Evolutionary conservation across 73 alveolate genomes (phyloP), one percentile per base, ranked within the genome.

Genomic region (Urostyla sp.): DNA sequence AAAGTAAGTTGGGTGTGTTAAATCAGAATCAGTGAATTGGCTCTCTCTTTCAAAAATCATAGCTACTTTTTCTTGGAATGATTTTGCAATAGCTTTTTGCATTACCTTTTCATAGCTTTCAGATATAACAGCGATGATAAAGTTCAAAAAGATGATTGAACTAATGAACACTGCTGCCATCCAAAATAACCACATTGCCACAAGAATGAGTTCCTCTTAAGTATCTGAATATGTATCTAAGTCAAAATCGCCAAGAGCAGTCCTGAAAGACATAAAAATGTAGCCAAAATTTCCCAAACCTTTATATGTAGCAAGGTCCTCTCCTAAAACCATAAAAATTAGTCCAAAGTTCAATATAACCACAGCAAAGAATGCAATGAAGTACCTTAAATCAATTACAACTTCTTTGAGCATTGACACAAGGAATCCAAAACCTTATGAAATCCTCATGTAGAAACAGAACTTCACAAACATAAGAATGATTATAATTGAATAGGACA

Each of bases 401-500:
- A 66, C 80, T 40, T 49, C 15, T 13, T n/a, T 10, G 59, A 66
- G 34, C 80, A 66, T 66, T 21, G 37, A 7, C 6, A 66, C 80
- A 3, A 66, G 48, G 46, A 66, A 66, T 15, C 66, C 27, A 30
- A 66, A 18, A 13, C 63, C 66, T 15, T 66, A 59, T 27, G 23
- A 66, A 26, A 66, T 66, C 27, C 80, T 37, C 67, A 66, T 18
- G 46, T 31, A 66, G 80, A 66, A 66, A 63, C 46, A 18, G 26
- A 66, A 3, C 63, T 66, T 66, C 27, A 66, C 6, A 28, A 66
- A 66, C 3, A 27, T 7, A 3, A 66, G 23, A 13, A 66, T 20
- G 5, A 66, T 46, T 20, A 66, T n/a, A 13, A 59, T 5, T 31
- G 6, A 8, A 11, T 59, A 7, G 3, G 28, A 6, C 37, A 66